These are phyloP conservation scores for Chlorella variabilis DNA, from an alignment of 163 green algal genomes.

Conservation along the genomic window DNA sequence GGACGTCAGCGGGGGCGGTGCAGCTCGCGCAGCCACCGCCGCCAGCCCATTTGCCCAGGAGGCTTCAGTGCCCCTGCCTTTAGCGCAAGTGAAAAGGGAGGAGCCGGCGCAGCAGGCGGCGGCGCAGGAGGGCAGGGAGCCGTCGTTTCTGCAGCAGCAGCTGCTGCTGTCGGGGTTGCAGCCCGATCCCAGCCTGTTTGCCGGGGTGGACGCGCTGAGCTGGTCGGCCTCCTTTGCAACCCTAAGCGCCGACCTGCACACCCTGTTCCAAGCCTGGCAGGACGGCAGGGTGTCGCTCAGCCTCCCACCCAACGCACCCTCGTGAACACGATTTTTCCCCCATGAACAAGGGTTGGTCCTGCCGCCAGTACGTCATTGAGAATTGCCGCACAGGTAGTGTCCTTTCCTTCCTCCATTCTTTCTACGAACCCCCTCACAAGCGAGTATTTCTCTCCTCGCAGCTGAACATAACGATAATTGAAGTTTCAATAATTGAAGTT, in stretches of 20 bases:
- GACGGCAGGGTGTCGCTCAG: constrained; percentile 5
- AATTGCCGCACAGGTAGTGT: no score
- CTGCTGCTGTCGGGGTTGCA: background rate
- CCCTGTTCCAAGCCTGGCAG: constrained; percentile 9
- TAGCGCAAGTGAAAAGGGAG: background rate
- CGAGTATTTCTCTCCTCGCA: no score
- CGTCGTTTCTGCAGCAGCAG: background rate
- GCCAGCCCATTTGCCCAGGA: background rate
- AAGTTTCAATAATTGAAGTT: no score
- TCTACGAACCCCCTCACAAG: no score
- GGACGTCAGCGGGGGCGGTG: background rate
- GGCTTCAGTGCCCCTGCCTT: background rate
- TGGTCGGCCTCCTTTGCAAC: constrained; percentile 10
- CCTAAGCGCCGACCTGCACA: background rate
- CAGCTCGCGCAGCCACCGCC: background rate
- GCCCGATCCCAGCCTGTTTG: background rate
- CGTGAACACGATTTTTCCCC: no score
- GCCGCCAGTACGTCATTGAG: no score
- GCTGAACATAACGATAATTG: no score
- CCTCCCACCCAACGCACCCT: background rate
- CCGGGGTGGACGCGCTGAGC: background rate
- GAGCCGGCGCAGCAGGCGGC: background rate
- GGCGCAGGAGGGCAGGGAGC: background rate
- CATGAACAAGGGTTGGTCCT: no score
- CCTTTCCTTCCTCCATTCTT: no score